Evolutionary conservation across 306 rosid species (phyloP).

Genomic region (Vicia sativa): DNA sequence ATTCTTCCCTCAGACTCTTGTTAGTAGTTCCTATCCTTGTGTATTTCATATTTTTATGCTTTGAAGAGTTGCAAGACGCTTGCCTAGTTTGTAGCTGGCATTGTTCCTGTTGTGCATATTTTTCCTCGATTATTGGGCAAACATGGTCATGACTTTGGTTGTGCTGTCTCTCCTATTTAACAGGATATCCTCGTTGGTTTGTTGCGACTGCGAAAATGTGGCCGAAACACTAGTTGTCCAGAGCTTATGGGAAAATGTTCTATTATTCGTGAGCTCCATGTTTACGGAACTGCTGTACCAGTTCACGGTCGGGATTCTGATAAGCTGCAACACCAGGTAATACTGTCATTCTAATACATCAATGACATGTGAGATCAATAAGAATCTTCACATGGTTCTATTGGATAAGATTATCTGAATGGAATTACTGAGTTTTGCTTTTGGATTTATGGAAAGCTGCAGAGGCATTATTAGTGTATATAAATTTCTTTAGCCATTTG

Average conservation of each 20-base stretch:
- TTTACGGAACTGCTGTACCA: conserved; percentile 98
- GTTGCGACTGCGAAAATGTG: conserved; percentile 83
- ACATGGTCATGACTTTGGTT: conserved; percentile 26
- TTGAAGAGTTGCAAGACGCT: conserved; percentile 18
- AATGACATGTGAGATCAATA: neutral
- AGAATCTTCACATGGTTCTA: conserved; percentile 5
- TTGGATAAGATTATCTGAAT: conserved; percentile 6
- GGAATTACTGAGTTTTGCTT: neutral
- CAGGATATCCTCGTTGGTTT: conserved; percentile 97
- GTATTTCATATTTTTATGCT: neutral
- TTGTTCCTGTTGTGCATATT: conserved; percentile 13
- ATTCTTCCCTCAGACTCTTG: conserved; percentile 3
- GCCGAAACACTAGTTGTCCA: conserved; percentile 79
- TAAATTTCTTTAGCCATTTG: conserved; percentile 23
- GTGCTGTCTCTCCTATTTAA: conserved; percentile 15
- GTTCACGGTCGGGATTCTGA: conserved; percentile 96
- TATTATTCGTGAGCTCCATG: conserved; percentile 93
- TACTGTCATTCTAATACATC: conserved; percentile 21
- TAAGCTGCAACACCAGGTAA: conserved; percentile 97
- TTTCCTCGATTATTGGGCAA: conserved; percentile 8
- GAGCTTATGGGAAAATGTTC: conserved; percentile 89
- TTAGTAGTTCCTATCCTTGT: neutral
- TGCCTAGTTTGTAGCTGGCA: conserved; percentile 9
- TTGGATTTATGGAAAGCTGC: conserved; percentile 4
- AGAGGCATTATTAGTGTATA: neutral